Percentiles rank a stretch among this genome's conserved stretches.
These are phyloP conservation scores for Macadamia tetraphylla DNA, from an alignment of 164 flowering plant species.

Conservation along the genomic window DNA sequence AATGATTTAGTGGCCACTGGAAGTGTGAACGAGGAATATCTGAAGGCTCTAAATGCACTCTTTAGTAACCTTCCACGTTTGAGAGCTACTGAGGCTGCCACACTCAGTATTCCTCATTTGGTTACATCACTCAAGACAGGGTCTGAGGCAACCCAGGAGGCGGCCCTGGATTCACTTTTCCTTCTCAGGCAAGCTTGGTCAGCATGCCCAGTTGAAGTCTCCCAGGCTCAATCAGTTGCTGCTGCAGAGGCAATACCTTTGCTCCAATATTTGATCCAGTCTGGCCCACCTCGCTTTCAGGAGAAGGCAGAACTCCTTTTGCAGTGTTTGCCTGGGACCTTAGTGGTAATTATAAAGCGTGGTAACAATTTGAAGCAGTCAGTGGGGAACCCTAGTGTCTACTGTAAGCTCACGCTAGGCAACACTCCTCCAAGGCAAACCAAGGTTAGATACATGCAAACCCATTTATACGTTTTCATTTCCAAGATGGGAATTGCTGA, in stretches of 20 bases:
- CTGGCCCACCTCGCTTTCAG: constrained; percentile 97
- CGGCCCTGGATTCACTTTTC: constrained; percentile 82
- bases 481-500: too few species aligned
- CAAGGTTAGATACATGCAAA: constrained; percentile 40
- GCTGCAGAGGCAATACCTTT: constrained; percentile 95
- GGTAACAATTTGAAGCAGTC: constrained; percentile 98
- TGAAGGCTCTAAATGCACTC: constrained; percentile 79
- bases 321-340: constrained; percentile 96
- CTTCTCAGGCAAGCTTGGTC: constrained; percentile 99
- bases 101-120: constrained; percentile 89
- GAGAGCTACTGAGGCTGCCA: constrained; percentile 96
- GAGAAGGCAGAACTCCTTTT: constrained; percentile 91
- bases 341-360: constrained; percentile 79
- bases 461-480: neutral
- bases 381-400: constrained; percentile 90
- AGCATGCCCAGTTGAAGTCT: constrained; percentile 95
- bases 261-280: constrained; percentile 84
- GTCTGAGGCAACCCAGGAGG: constrained; percentile 92
- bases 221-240: constrained; percentile 88
- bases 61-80: constrained; percentile 88
- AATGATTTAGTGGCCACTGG: constrained; percentile 94
- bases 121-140: constrained; percentile 86
- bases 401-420: constrained; percentile 89
- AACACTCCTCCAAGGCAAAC: constrained; percentile 75
- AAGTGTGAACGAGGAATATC: constrained; percentile 81